Evolutionary conservation across 2,329 filamentous ascomycete species (phyloP).

Genomic region (Ophiostoma quercus): DNA sequence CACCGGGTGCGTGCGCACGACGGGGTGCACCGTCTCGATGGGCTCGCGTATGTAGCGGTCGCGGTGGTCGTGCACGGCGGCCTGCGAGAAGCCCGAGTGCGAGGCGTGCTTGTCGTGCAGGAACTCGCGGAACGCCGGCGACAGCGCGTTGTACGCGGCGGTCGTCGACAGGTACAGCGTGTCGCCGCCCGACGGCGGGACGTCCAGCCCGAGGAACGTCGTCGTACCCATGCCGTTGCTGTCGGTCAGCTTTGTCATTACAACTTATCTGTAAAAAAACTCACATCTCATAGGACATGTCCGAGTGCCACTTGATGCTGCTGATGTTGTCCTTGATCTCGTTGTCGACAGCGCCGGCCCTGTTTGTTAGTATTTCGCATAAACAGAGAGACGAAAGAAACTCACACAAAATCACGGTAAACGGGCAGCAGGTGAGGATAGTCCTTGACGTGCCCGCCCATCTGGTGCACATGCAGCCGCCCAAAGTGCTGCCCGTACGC

Average conservation of each 20-base stretch:
- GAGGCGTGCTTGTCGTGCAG: constrained; percentile 28
- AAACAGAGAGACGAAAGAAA: background rate
- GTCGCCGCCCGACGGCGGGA: constrained; percentile 29
- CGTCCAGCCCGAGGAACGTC: constrained; percentile 28
- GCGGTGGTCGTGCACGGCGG: constrained; percentile 35
- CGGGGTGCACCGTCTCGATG: constrained; percentile 43
- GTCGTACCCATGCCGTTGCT: constrained; percentile 24
- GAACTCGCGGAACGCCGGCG: constrained; percentile 25
- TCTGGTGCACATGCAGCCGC: constrained; percentile 41
- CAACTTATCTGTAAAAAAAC: constrained; percentile 18
- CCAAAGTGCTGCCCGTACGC: constrained; percentile 44
- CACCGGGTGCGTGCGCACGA: constrained; percentile 43
- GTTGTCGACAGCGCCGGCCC: constrained; percentile 28
- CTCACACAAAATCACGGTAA: constrained; percentile 31
- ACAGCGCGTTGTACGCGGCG: constrained; percentile 29
- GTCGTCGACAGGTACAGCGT: constrained; percentile 26
- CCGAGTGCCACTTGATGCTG: constrained; percentile 31
- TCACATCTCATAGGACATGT: constrained; percentile 29
- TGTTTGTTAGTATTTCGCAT: background rate
- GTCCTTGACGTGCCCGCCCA: constrained; percentile 40
- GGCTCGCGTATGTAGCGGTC: constrained; percentile 35
- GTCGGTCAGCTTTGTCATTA: background rate
- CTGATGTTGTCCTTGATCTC: constrained; percentile 30
- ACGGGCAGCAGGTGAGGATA: constrained; percentile 41
- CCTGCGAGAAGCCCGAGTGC: constrained; percentile 26